phyloP scores from a whole-genome alignment of 2,329 filamentous ascomycete species.

The Claviceps lovelessii region DNA sequence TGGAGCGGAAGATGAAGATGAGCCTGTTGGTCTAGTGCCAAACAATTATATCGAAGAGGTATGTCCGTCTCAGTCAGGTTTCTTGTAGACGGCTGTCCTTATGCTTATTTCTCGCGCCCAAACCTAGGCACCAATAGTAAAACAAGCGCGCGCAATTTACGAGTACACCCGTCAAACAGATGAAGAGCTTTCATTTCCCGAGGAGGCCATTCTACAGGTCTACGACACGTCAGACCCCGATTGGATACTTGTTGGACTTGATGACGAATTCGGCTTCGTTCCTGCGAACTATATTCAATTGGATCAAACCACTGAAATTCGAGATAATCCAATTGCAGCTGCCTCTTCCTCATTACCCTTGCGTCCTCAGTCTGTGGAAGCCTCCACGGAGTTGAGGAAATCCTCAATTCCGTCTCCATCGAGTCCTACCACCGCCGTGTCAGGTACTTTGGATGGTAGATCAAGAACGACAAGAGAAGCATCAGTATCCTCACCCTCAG shows the following conservation, averaged over 20 bases:
- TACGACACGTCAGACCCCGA: slow-evolving; percentile 88
- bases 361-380: slow-evolving; percentile 22
- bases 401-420: slow-evolving; percentile 15
- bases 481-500: slow-evolving; percentile 11
- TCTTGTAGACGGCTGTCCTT: background rate
- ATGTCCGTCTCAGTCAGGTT: slow-evolving; percentile 11
- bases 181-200: slow-evolving; percentile 89
- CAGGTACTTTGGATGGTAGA: slow-evolving; percentile 39
- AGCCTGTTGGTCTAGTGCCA: slow-evolving; percentile 78
- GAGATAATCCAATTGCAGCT: slow-evolving; percentile 21
- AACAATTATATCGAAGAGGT: slow-evolving; percentile 95
- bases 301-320: slow-evolving; percentile 30
- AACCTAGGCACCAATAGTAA: slow-evolving; percentile 45
- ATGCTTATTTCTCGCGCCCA: background rate
- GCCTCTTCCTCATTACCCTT: slow-evolving; percentile 30
- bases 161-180: slow-evolving; percentile 96
- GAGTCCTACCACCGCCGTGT: slow-evolving; percentile 39
- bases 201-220: slow-evolving; percentile 69
- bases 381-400: slow-evolving; percentile 18
- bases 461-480: slow-evolving; percentile 18
- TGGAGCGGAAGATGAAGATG: slow-evolving; percentile 68
- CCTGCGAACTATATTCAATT: slow-evolving; percentile 92
- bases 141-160: slow-evolving; percentile 81
- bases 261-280: slow-evolving; percentile 82
- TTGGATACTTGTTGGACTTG: slow-evolving; percentile 82